These are phyloP conservation scores for Mycotypha africana DNA, from an alignment of 371 early-diverging fungal species.

Conservation along the genomic window DNA sequence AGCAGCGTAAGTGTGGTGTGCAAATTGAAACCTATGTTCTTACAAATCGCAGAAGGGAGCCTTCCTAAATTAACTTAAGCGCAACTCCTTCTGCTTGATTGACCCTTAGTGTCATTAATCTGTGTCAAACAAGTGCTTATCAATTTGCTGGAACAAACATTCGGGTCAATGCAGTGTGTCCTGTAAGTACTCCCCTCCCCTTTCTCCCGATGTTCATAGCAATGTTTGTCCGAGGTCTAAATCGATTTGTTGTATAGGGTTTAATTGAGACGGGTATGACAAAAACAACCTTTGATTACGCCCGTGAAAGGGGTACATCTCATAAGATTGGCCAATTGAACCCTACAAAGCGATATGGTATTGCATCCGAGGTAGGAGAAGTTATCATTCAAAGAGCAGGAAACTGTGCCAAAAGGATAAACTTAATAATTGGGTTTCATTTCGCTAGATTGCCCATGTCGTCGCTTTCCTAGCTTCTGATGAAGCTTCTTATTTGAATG, in stretches of 20 bases:
- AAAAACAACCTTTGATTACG: slow-evolving; percentile 42
- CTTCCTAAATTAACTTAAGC: too few species aligned
- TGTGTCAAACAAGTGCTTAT: slow-evolving; percentile 42
- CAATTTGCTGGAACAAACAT: slow-evolving; percentile 45
- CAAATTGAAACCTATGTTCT: too few species aligned
- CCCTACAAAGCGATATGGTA: slow-evolving; percentile 43
- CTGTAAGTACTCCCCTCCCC: slow-evolving; percentile 24
- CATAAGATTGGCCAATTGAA: slow-evolving; percentile 54
- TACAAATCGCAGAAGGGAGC: too few species aligned
- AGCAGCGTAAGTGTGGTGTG: slow-evolving; percentile 33
- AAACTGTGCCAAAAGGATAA: too few species aligned
- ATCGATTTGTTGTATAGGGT: slow-evolving; percentile 22
- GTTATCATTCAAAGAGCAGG: too few species aligned
- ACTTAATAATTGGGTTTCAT: not conserved
- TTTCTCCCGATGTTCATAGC: too few species aligned
- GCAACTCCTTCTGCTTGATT: not conserved
- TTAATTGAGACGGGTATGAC: slow-evolving; percentile 22
- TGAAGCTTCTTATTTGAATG: slow-evolving; percentile 54
- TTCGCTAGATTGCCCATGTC: slow-evolving; percentile 38
- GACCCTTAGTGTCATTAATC: slow-evolving; percentile 41
- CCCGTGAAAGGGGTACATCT: slow-evolving; percentile 32
- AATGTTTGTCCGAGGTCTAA: too few species aligned
- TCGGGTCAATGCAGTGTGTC: slow-evolving; percentile 56
- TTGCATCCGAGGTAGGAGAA: slow-evolving; percentile 31
- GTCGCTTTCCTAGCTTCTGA: slow-evolving; percentile 52